Conservation (phyloP, 2,329 filamentous ascomycete species). For the Aschersonia sp. region DNA sequence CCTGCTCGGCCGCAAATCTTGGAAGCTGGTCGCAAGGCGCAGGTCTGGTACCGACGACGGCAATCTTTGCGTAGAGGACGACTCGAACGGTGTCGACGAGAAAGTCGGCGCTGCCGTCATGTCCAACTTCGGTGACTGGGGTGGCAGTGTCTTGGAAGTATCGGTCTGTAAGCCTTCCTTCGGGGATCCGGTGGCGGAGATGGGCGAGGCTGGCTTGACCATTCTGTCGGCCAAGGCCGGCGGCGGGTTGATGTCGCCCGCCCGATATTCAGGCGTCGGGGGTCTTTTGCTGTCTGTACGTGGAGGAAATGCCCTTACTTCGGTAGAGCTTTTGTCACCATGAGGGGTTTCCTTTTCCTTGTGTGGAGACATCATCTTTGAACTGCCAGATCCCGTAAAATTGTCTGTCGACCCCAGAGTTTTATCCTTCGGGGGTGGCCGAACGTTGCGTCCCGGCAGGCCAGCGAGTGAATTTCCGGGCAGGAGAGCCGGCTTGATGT, state of each 20-base stretch:
- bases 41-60: slow-evolving; percentile 9
- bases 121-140: neutral
- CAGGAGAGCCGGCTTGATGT: neutral
- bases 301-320: slow-evolving; percentile 1
- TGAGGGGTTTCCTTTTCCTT: slow-evolving; percentile 11
- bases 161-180: slow-evolving; percentile 6
- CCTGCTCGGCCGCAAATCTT: slow-evolving; percentile 6
- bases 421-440: slow-evolving; percentile 8
- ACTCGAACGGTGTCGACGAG: slow-evolving; percentile 2
- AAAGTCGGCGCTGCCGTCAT: neutral
- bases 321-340: neutral
- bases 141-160: slow-evolving; percentile 4
- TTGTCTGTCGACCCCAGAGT: slow-evolving; percentile 6
- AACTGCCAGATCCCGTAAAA: slow-evolving; percentile 17
- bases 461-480: slow-evolving; percentile 4
- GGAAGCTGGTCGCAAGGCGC: slow-evolving; percentile 10
- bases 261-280: slow-evolving; percentile 34
- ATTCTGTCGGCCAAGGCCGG: slow-evolving; percentile 19
- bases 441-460: slow-evolving; percentile 15
- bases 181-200: slow-evolving; percentile 25
- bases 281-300: slow-evolving; percentile 18
- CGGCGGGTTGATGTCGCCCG: slow-evolving; percentile 21
- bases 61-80: slow-evolving; percentile 13
- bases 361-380: slow-evolving; percentile 13
- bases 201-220: slow-evolving; percentile 29